phyloP scores from a whole-genome alignment of 805 yeast genomes.

The Starmera amethionina region DNA sequence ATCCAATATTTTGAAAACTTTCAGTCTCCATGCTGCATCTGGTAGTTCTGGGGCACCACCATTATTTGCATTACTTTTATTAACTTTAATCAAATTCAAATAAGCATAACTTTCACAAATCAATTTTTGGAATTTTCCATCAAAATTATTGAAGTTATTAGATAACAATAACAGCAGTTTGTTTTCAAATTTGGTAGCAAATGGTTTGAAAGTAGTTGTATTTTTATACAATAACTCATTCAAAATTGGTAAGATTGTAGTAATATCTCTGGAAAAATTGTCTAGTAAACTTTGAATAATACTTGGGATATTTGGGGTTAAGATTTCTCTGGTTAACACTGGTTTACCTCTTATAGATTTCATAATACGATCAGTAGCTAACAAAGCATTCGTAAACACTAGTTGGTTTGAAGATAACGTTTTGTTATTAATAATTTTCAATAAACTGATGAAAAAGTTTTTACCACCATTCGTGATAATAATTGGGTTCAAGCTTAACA shows the following conservation, averaged over 20 bases:
- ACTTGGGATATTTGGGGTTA: conserved; percentile 68
- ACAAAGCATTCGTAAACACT: conserved; percentile 22
- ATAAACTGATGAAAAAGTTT: conserved; percentile 24
- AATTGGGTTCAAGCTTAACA: conserved; percentile 15
- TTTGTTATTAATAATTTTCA: conserved; percentile 23
- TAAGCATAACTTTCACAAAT: conserved; percentile 44
- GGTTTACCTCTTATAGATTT: conserved; percentile 65
- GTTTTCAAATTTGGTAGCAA: conserved; percentile 49
- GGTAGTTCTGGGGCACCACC: conserved; percentile 23
- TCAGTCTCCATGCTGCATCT: conserved; percentile 37
- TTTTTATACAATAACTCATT: conserved; percentile 40
- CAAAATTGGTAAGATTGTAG: conserved; percentile 28
- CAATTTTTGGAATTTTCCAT: conserved; percentile 26
- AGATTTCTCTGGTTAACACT: conserved; percentile 69
- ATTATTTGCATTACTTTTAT: conserved; percentile 33
- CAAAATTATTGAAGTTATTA: conserved; percentile 28
- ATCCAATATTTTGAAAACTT: conserved; percentile 35
- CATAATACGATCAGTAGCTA: conserved; percentile 21
- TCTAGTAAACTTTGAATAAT: conserved; percentile 47
- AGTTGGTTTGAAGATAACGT: conserved; percentile 17
- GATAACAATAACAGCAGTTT: conserved; percentile 29
- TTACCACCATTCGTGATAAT: conserved; percentile 27
- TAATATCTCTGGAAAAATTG: conserved; percentile 25
- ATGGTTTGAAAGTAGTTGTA: conserved; percentile 77
- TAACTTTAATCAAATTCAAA: conserved; percentile 46